Base-by-base conservation (phyloP, 139 green algal genomes). In the Chlorella sp. region DNA sequence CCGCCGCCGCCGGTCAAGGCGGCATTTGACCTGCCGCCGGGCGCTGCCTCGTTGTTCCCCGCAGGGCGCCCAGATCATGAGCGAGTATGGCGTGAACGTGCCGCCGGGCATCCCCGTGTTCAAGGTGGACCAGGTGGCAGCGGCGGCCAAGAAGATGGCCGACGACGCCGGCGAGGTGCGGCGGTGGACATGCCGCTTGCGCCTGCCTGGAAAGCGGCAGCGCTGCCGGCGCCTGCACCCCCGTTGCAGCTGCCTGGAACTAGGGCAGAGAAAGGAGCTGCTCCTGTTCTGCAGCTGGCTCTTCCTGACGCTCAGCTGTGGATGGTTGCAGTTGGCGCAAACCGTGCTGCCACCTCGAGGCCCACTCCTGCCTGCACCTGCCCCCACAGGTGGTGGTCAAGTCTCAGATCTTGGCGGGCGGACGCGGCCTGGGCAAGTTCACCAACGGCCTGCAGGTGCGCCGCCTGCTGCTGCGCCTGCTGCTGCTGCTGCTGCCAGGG, bases 11-110 rank as follows among this genome's bases (percentile, higher is more conserved):
- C 60, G 23, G 60, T n/a, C 25, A 67, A 30, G 25, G 57, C 60
- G 4, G 9, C 9, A 23, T 67, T 30, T n/a, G 25, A n/a, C 25
- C 60, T 67, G 60, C 60, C 51, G 13, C 51, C 51, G 44, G 2
- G 9, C 51, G 9, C 51, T 60, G 12, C 51, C 13, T 9, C 21
- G 2, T 60, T 2, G 18, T 60, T 9, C 51, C 15, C 51, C 51
- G 51, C 92, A 99, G 96, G 95, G 97, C n/a, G 96, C 97, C 21
- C 85, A 97, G 72, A 85, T 99, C 36, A 99, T 99, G 97, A 82
- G 85, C 76, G 93, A 97, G 79, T 96, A 93, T 71, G 97, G 97
- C 73, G 91, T 99, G 47, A 98, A 98, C 63, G 97, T 99, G n/a
- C 97, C 97, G 0, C 92, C 91, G 0, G 97, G 97, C 60, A 91